Percentiles rank a stretch among this genome's conserved stretches.
These are phyloP conservation scores for Rhodotorula toruloides DNA, from an alignment of 768 basidiomycete genomes.

Conservation along the genomic window DNA sequence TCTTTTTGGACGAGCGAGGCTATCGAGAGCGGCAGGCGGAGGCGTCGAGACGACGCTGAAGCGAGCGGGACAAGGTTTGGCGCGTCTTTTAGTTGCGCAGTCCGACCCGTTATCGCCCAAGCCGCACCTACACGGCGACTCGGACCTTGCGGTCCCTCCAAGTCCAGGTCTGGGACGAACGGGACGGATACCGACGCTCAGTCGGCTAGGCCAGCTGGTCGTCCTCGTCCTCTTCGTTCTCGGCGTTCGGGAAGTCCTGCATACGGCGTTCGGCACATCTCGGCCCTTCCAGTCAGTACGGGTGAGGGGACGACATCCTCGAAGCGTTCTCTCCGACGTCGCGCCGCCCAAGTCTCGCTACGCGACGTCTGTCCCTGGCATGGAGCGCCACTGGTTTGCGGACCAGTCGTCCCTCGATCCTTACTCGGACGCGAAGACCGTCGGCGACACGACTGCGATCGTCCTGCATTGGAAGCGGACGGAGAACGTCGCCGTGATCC, in stretches of 20 bases:
- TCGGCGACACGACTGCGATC: conserved; percentile 35
- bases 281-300: not conserved
- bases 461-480: conserved; percentile 66
- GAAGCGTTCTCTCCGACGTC: not conserved
- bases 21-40: not conserved
- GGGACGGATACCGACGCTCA: not conserved
- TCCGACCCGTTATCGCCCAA: not conserved
- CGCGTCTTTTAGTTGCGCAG: not conserved
- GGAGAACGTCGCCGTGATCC: conserved; percentile 58
- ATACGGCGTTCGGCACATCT: not conserved
- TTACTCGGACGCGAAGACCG: not conserved
- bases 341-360: not conserved
- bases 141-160: not conserved
- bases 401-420: not conserved
- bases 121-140: not conserved
- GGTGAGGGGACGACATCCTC: conserved; percentile 3
- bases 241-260: conserved; percentile 5
- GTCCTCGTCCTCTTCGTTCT: conserved; percentile 23
- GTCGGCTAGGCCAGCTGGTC: conserved; percentile 13
- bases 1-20: not conserved
- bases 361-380: not conserved
- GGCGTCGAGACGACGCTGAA: not conserved
- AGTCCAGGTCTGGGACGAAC: not conserved
- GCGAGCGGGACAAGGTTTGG: not conserved
- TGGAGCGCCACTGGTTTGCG: not conserved